phyloP scores from a whole-genome alignment of 768 basidiomycete genomes.

The Suillus fuscotomentosus region DNA sequence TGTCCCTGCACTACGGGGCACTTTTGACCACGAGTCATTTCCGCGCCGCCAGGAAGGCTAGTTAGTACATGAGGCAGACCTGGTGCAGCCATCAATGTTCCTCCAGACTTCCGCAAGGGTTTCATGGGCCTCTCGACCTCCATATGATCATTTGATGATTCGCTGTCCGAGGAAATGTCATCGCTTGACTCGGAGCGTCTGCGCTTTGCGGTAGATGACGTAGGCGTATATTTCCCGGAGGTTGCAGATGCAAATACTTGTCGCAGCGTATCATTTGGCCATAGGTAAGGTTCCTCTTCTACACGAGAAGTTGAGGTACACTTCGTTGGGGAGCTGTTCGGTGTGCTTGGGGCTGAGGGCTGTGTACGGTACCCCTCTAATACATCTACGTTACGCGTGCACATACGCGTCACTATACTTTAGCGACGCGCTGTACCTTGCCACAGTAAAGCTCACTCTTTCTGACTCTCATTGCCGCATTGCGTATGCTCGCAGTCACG shows the following conservation, averaged over 20 bases:
- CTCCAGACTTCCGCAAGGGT: constrained; percentile 33
- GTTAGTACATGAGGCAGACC: constrained; percentile 23
- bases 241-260: constrained; percentile 41
- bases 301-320: constrained; percentile 22
- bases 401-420: constrained; percentile 29
- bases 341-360: constrained; percentile 27
- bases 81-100: constrained; percentile 26
- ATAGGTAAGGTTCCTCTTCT: constrained; percentile 41
- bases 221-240: constrained; percentile 32
- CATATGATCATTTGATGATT: constrained; percentile 18
- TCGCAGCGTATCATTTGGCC: constrained; percentile 56
- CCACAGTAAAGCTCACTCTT: constrained; percentile 47
- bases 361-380: constrained; percentile 57
- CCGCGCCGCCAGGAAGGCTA: constrained; percentile 25
- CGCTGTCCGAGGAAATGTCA: constrained; percentile 16
- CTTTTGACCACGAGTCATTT: constrained; percentile 30
- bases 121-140: constrained; percentile 34
- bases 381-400: constrained; percentile 44
- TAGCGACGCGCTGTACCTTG: constrained; percentile 11
- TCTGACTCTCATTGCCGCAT: constrained; percentile 55
- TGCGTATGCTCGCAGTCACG: constrained; percentile 52
- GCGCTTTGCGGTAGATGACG: constrained; percentile 37
- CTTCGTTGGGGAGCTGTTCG: constrained; percentile 26
- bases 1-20: constrained; percentile 15
- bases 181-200: constrained; percentile 24